These are phyloP conservation scores for Mucor irregularis DNA, from an alignment of 371 early-diverging fungal genomes.

Conservation along the genomic window DNA sequence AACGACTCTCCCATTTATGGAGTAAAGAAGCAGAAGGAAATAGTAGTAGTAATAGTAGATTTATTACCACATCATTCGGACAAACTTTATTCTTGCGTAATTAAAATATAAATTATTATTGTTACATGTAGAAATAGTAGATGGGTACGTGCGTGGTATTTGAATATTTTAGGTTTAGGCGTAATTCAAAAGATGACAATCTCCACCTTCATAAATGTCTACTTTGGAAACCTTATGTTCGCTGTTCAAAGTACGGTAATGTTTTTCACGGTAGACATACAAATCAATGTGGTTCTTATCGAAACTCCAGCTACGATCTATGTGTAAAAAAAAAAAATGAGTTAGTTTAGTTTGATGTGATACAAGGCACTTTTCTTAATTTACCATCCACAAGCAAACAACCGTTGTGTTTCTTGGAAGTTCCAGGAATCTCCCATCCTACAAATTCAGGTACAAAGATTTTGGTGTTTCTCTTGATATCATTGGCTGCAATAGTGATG, in stretches of 20 bases:
- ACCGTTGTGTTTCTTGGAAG: constrained; percentile 49
- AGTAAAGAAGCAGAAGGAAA: background rate
- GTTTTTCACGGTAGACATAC: constrained; percentile 35
- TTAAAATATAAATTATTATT: no score
- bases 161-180: background rate
- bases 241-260: constrained; percentile 40
- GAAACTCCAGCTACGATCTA: constrained; percentile 55
- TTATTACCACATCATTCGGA: constrained; percentile 40
- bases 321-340: background rate
- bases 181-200: constrained; percentile 47
- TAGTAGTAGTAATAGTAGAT: constrained; percentile 13
- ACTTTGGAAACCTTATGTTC: constrained; percentile 33
- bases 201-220: constrained; percentile 50
- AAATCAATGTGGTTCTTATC: constrained; percentile 46
- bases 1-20: constrained; percentile 5
- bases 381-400: constrained; percentile 52
- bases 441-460: constrained; percentile 43
- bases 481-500: constrained; percentile 46
- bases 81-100: constrained; percentile 5
- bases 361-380: background rate
- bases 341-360: background rate
- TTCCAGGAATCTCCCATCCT: constrained; percentile 48
- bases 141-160: no score
- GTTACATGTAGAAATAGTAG: no score
- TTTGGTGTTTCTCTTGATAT: constrained; percentile 51